phyloP scores from a whole-genome alignment of 2,329 filamentous ascomycete species.

The Coccinonectria pachysandricola region DNA sequence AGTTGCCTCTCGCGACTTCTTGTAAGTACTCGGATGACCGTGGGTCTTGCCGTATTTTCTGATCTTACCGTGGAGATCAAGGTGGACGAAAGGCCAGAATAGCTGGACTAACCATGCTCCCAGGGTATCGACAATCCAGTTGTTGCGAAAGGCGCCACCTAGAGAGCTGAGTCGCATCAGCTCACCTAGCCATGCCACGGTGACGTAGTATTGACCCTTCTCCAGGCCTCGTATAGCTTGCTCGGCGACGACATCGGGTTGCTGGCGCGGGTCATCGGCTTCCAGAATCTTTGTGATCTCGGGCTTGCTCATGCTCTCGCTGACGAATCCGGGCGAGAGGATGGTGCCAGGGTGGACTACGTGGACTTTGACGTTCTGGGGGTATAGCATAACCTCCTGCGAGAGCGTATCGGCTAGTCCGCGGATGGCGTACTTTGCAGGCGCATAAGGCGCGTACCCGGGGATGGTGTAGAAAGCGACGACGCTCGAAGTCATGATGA shows the following conservation, averaged over 20 bases:
- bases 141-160: constrained; percentile 48
- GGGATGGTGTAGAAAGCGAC: constrained; percentile 65
- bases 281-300: constrained; percentile 70
- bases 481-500: constrained; percentile 79
- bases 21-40: constrained; percentile 45
- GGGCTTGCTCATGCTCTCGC: constrained; percentile 72
- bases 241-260: constrained; percentile 65
- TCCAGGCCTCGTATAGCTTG: constrained; percentile 65
- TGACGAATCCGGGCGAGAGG: constrained; percentile 59
- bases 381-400: constrained; percentile 81
- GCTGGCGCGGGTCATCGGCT: constrained; percentile 69
- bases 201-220: constrained; percentile 67
- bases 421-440: constrained; percentile 76
- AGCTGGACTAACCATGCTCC: constrained; percentile 42
- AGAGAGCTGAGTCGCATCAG: constrained; percentile 56
- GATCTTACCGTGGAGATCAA: constrained; percentile 48
- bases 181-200: constrained; percentile 61
- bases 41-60: constrained; percentile 44
- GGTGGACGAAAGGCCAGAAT: constrained; percentile 47
- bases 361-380: constrained; percentile 70
- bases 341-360: constrained; percentile 81
- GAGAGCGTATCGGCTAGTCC: constrained; percentile 72
- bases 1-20: constrained; percentile 20
- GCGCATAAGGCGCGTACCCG: constrained; percentile 76
- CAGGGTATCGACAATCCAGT: constrained; percentile 48